Percentiles rank a stretch among this genome's conserved stretches.
These are phyloP conservation scores for Fusarium continuum DNA, from an alignment of 2,329 filamentous ascomycete genomes.

Conservation along the genomic window DNA sequence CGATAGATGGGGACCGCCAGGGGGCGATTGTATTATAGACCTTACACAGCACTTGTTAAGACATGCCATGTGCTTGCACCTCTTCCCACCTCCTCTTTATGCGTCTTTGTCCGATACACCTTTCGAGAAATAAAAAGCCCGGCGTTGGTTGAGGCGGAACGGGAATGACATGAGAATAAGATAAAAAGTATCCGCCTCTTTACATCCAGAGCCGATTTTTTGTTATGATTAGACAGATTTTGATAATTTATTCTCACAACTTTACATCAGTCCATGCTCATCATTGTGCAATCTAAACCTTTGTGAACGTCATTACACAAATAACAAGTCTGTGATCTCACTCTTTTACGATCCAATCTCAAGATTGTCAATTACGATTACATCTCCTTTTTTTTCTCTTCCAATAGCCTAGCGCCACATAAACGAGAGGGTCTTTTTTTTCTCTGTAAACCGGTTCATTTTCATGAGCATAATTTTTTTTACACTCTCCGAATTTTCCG, in stretches of 20 bases:
- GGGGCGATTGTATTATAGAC: constrained; percentile 54
- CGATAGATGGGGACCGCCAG: constrained; percentile 49
- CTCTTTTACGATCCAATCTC: constrained; percentile 16
- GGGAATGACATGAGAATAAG: constrained; percentile 17
- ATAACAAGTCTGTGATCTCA: constrained; percentile 7
- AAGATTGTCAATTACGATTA: constrained; percentile 12
- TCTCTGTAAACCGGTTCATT: constrained; percentile 8
- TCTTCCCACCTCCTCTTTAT: constrained; percentile 50
- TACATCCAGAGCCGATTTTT: constrained; percentile 16
- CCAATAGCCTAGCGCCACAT: constrained; percentile 11
- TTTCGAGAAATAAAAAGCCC: constrained; percentile 20
- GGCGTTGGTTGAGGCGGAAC: constrained; percentile 38
- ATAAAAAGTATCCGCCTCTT: constrained; percentile 26
- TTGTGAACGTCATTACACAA: background rate
- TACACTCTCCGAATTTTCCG: background rate
- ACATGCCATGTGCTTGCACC: constrained; percentile 47
- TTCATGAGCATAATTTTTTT: background rate
- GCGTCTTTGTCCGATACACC: constrained; percentile 33
- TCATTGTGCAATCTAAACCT: background rate
- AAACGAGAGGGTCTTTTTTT: background rate
- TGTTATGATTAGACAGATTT: constrained; percentile 18
- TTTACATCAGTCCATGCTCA: no score
- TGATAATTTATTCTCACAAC: background rate
- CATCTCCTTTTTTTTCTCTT: background rate
- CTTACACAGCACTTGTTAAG: constrained; percentile 44